Evolutionary conservation across 2,329 filamentous ascomycete genomes (phyloP).

Genomic region (Fusarium piperis): DNA sequence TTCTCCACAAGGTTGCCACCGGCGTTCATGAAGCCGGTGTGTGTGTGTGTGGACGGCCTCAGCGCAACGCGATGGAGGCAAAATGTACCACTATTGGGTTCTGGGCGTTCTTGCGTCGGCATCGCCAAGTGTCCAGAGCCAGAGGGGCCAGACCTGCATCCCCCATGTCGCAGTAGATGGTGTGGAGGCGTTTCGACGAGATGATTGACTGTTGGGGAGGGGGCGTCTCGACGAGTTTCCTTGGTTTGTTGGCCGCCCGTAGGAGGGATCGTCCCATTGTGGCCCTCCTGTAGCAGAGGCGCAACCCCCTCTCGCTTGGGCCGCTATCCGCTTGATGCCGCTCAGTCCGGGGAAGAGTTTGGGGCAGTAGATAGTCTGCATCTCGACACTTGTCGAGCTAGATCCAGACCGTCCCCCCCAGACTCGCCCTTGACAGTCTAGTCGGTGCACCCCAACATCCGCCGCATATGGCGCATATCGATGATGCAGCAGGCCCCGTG

Average conservation of each 20-base stretch:
- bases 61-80: neutral
- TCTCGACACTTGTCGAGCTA: neutral
- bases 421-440: neutral
- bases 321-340: neutral
- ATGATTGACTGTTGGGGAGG: neutral
- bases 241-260: neutral
- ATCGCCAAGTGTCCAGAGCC: neutral
- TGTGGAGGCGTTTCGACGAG: constrained; percentile 1
- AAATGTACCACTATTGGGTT: neutral
- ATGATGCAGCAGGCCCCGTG: neutral
- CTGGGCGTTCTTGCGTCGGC: neutral
- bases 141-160: neutral
- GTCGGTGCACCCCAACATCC: neutral
- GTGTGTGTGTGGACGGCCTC: neutral
- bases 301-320: neutral
- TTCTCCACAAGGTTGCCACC: constrained; percentile 1
- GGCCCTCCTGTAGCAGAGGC: neutral
- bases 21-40: neutral
- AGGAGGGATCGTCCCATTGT: constrained; percentile 1
- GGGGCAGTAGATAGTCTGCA: neutral
- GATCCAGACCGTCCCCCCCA: neutral
- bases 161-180: neutral
- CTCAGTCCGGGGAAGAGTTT: neutral
- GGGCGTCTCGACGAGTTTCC: neutral
- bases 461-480: neutral